Evolutionary conservation across 352 stramenopile genomes (phyloP).

Genomic region (Blastocystis sp.): DNA sequence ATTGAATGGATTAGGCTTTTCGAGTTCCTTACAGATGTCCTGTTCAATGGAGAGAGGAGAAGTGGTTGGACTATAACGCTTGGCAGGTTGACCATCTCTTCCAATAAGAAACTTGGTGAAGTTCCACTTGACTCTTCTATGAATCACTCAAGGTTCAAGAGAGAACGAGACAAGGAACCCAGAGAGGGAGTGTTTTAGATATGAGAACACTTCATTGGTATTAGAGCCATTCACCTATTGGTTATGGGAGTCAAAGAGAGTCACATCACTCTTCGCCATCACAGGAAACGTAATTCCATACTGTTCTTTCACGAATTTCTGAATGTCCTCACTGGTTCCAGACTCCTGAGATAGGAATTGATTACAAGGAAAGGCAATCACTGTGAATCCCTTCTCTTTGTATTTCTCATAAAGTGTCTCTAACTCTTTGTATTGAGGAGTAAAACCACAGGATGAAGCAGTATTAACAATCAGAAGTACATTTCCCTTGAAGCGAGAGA

Average conservation of each 20-base stretch:
- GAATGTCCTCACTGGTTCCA: constrained; percentile 68
- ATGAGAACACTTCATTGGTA: constrained; percentile 71
- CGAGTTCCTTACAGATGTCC: constrained; percentile 66
- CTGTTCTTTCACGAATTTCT: constrained; percentile 67
- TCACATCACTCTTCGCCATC: constrained; percentile 71
- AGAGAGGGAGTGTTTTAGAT: constrained; percentile 70
- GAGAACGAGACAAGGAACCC: constrained; percentile 38
- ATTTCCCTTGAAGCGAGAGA: constrained; percentile 61
- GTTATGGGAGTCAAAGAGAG: constrained; percentile 53
- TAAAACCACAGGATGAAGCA: constrained; percentile 68
- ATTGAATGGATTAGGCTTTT: constrained; percentile 25
- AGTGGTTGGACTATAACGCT: constrained; percentile 65
- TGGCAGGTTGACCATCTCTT: constrained; percentile 66
- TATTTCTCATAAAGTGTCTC: constrained; percentile 68
- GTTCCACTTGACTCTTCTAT: constrained; percentile 69
- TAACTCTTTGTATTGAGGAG: constrained; percentile 68
- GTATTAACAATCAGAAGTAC: constrained; percentile 67
- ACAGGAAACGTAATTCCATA: constrained; percentile 69
- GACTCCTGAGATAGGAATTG: constrained; percentile 70
- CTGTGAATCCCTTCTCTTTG: constrained; percentile 65
- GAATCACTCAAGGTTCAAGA: background rate
- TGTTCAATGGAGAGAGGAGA: constrained; percentile 66
- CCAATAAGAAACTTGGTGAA: constrained; percentile 73
- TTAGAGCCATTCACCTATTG: constrained; percentile 69
- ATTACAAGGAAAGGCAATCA: constrained; percentile 69